Evolutionary conservation across 805 yeast species (phyloP).

Genomic region (Candida oleophila): DNA sequence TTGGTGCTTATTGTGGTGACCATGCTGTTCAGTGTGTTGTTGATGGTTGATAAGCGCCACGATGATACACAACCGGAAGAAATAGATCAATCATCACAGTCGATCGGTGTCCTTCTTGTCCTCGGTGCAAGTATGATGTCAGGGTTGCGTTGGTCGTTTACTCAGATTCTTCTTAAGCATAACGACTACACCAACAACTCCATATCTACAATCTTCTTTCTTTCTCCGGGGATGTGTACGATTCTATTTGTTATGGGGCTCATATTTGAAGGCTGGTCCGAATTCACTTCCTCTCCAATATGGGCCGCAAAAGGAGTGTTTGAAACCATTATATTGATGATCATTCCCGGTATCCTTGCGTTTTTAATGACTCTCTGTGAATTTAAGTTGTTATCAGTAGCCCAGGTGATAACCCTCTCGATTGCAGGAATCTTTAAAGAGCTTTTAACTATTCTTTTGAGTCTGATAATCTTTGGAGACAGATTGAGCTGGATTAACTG

Average conservation of each 20-base stretch:
- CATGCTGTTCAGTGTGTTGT: slow-evolving; percentile 80
- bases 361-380: slow-evolving; percentile 89
- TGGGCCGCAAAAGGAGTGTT: slow-evolving; percentile 64
- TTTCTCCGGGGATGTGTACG: slow-evolving; percentile 81
- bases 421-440: slow-evolving; percentile 95
- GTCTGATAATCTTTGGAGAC: slow-evolving; percentile 74
- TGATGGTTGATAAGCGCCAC: slow-evolving; percentile 65
- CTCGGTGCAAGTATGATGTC: slow-evolving; percentile 76
- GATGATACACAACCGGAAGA: slow-evolving; percentile 10
- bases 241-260: slow-evolving; percentile 62
- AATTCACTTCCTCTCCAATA: slow-evolving; percentile 52
- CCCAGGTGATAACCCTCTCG: slow-evolving; percentile 82
- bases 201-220: slow-evolving; percentile 74
- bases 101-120: slow-evolving; percentile 70
- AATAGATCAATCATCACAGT: slow-evolving; percentile 14
- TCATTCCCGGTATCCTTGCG: slow-evolving; percentile 84
- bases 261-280: slow-evolving; percentile 63
- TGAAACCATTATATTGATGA: slow-evolving; percentile 54
- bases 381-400: slow-evolving; percentile 74
- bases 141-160: slow-evolving; percentile 93
- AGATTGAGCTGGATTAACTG: slow-evolving; percentile 62
- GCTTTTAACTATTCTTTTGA: slow-evolving; percentile 73
- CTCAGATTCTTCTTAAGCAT: slow-evolving; percentile 73
- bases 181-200: slow-evolving; percentile 69
- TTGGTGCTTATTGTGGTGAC: slow-evolving; percentile 66